These are phyloP conservation scores for Dichotomocladium elegans DNA, from an alignment of 371 early-diverging fungal genomes.

Conservation along the genomic window DNA sequence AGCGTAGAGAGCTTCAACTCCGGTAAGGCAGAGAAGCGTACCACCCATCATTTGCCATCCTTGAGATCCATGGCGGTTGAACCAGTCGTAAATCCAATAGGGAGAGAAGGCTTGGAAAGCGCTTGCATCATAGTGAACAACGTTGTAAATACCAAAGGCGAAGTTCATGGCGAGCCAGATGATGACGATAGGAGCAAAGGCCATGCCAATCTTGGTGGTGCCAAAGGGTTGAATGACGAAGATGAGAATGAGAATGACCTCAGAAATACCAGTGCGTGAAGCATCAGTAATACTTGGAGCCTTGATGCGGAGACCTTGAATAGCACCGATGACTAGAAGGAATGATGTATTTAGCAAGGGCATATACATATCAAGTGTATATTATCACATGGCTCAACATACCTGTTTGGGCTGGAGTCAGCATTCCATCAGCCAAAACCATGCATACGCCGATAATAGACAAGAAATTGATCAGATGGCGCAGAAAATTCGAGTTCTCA, in stretches of 20 bases:
- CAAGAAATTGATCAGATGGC: constrained; percentile 10
- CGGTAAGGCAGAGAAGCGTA: constrained; percentile 39
- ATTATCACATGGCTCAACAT: neutral
- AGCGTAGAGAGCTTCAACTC: constrained; percentile 52
- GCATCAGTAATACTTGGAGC: constrained; percentile 10
- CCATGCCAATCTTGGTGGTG: constrained; percentile 32
- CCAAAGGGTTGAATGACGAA: constrained; percentile 47
- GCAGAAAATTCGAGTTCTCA: constrained; percentile 16
- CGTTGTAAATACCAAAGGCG: constrained; percentile 46
- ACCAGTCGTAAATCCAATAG: constrained; percentile 25
- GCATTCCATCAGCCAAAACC: constrained; percentile 35
- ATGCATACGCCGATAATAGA: constrained; percentile 26
- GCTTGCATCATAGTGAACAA: constrained; percentile 16
- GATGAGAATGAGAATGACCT: constrained; percentile 38
- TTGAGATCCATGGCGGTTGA: constrained; percentile 13
- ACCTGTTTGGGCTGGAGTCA: constrained; percentile 38
- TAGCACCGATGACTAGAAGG: constrained; percentile 14
- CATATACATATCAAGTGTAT: neutral
- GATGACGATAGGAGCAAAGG: constrained; percentile 48
- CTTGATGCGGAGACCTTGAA: constrained; percentile 17
- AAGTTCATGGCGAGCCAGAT: constrained; percentile 31
- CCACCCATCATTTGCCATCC: constrained; percentile 36
- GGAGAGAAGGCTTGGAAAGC: constrained; percentile 26
- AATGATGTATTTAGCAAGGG: neutral
- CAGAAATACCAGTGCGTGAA: constrained; percentile 17